Evolutionary conservation across 2,329 filamentous ascomycete genomes (phyloP).

Genomic region (Phoma sp.): DNA sequence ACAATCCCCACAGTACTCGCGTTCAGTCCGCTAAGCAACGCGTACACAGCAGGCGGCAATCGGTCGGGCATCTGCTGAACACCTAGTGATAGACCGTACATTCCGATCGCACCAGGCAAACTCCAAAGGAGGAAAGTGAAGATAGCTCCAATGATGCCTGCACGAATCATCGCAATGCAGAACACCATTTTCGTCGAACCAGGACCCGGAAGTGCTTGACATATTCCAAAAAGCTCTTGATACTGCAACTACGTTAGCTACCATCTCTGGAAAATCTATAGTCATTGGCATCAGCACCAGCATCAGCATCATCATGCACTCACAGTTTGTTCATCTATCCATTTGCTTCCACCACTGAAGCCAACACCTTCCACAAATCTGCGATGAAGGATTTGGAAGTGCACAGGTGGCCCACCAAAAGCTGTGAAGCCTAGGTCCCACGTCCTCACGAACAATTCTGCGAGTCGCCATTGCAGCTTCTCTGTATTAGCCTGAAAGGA

Average conservation of each 20-base stretch:
- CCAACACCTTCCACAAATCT: conserved; percentile 64
- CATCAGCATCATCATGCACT: neutral
- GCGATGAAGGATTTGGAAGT: conserved; percentile 72
- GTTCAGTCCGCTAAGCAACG: conserved; percentile 74
- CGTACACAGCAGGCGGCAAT: conserved; percentile 70
- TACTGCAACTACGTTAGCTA: too few species aligned
- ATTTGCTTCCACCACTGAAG: conserved; percentile 60
- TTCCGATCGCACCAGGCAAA: conserved; percentile 73
- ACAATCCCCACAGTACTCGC: conserved; percentile 76
- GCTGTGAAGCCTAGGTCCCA: conserved; percentile 71
- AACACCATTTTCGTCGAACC: conserved; percentile 76
- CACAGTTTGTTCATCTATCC: conserved; percentile 75
- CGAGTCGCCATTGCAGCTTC: conserved; percentile 31
- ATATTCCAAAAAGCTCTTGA: conserved; percentile 75
- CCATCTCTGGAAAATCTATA: too few species aligned
- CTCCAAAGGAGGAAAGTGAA: conserved; percentile 71
- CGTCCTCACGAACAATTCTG: conserved; percentile 36
- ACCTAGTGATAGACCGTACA: conserved; percentile 72
- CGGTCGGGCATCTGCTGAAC: conserved; percentile 66
- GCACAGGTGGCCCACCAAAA: conserved; percentile 73
- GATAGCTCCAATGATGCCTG: conserved; percentile 65
- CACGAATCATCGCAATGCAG: conserved; percentile 70
- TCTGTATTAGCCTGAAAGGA: conserved; percentile 29
- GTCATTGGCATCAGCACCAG: neutral
- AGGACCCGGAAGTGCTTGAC: conserved; percentile 73